Evolutionary conservation across 805 yeast species (phyloP), one percentile per base, ranked within the genome.

Genomic region (Hanseniaspora hatyaiensis): DNA sequence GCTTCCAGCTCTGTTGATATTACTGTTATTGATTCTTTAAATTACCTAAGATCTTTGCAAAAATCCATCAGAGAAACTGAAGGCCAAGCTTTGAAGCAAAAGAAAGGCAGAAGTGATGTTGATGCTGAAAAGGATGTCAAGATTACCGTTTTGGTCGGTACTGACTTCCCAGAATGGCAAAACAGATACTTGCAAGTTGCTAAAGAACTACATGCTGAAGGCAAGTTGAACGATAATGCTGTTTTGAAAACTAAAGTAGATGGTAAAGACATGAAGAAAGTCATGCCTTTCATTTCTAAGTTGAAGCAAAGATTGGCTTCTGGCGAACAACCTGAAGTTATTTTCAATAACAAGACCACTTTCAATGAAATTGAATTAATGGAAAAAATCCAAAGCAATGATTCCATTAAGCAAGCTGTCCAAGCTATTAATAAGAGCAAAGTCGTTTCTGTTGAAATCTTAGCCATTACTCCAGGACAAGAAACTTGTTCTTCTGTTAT

Each of bases 111-210:
- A 62, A 69, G 82, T 11, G 89, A 81, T 50, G 73, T 86, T 49
- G 96, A 92, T 62, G 69, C 73, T 32, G 64, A 75, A 57, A 74
- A 76, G 61, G 94, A 96, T 26, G 77, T 81, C 40, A 76, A 71
- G 58, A 70, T 92, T 58, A 74, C 83, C 12, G 62, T 92, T 51
- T 84, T 75, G 59, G 72, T 89, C 39, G 78, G 95, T 23, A 69
- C 78, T 34, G 74, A 86, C n/a, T 92, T 82, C 67, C 95, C 96
- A 24, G 94, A 82, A 58, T 88, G 97, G 97, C 87, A 82, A 63
- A 75, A 75, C 43, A 75, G 76, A 54, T 87, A 86, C 61, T 72
- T 88, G 47, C 82, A 83, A 57, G 66, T 92, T 46, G 89, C 87
- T 26, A 75, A 88, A 57, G 78, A 79, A 56, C 71, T 84, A 55